phyloP scores from a whole-genome alignment of 2,329 filamentous ascomycete species.

The Aspergillus proliferans region DNA sequence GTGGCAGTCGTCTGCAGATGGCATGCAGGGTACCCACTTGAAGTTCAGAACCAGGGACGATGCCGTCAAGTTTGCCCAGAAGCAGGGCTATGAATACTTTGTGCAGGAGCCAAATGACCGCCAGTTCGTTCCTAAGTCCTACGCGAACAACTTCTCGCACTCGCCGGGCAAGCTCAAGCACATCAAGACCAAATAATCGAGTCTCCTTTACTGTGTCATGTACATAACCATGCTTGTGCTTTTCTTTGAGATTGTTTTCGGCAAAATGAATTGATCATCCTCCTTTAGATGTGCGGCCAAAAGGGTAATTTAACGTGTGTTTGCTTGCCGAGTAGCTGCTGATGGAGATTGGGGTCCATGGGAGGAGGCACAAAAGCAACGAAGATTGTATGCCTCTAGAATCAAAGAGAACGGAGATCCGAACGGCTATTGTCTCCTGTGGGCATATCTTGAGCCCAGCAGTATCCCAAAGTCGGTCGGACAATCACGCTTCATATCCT shows the following conservation, averaged over 20 bases:
- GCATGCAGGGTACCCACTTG: slow-evolving; percentile 88
- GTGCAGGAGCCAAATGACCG: slow-evolving; percentile 93
- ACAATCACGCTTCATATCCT: too few relatives aligned
- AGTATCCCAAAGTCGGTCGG: too few relatives aligned
- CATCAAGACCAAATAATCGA: slow-evolving; percentile 67
- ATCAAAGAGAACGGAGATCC: too few relatives aligned
- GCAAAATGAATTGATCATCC: neutral
- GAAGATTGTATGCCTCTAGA: too few relatives aligned
- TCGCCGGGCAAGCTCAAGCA: slow-evolving; percentile 80
- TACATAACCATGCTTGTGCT: slow-evolving; percentile 29
- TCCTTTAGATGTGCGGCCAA: too few relatives aligned
- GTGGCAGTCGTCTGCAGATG: slow-evolving; percentile 93
- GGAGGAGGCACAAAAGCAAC: too few relatives aligned
- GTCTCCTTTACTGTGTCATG: slow-evolving; percentile 27
- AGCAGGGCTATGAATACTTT: slow-evolving; percentile 98
- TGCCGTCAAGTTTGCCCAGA: slow-evolving; percentile 90
- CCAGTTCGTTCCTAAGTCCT: slow-evolving; percentile 82
- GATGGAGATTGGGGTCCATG: too few relatives aligned
- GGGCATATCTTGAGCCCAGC: too few relatives aligned
- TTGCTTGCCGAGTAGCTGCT: too few relatives aligned
- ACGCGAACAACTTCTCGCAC: slow-evolving; percentile 94
- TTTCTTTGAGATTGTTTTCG: slow-evolving; percentile 1
- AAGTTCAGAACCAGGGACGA: slow-evolving; percentile 92
- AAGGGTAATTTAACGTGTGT: too few relatives aligned
- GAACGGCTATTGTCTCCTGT: too few relatives aligned